Conservation (phyloP, 2,329 filamentous ascomycete species). For the Monilinia laxa region DNA sequence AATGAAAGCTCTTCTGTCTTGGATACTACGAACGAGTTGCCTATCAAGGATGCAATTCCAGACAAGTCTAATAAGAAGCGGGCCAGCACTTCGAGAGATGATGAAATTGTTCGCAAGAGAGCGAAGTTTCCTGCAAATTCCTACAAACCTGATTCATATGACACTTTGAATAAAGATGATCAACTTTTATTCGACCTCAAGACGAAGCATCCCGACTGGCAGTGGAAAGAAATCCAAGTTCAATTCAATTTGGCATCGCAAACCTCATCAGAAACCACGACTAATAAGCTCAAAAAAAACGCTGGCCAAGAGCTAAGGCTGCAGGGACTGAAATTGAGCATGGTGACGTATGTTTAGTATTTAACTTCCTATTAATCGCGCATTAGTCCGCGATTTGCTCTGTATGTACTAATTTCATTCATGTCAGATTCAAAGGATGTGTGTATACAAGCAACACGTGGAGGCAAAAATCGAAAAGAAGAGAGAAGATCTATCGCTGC, state of each 20-base stretch:
- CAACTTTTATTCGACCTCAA: slow-evolving; percentile 5
- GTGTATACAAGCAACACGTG: not conserved
- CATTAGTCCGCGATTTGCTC: too few species aligned
- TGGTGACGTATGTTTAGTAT: not conserved
- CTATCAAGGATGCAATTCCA: not conserved
- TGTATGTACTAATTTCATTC: not conserved
- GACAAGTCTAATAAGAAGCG: not conserved
- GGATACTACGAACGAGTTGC: not conserved
- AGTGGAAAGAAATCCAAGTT: not conserved
- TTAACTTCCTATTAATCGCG: too few species aligned
- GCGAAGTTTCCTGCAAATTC: not conserved
- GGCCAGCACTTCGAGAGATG: too few species aligned
- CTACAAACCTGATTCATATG: slow-evolving; percentile 5
- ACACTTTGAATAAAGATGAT: not conserved
- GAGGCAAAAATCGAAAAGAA: not conserved
- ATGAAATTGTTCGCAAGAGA: not conserved
- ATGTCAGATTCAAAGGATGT: slow-evolving; percentile 9
- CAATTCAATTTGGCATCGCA: not conserved
- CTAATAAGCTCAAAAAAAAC: not conserved
- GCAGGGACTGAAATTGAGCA: not conserved
- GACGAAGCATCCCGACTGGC: not conserved
- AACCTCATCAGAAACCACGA: not conserved
- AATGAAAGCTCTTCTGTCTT: not conserved
- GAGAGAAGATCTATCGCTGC: too few species aligned
- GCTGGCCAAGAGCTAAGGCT: slow-evolving; percentile 14